Base-by-base conservation (phyloP, 2,329 filamentous ascomycete genomes). In the Epichloe typhina region DNA sequence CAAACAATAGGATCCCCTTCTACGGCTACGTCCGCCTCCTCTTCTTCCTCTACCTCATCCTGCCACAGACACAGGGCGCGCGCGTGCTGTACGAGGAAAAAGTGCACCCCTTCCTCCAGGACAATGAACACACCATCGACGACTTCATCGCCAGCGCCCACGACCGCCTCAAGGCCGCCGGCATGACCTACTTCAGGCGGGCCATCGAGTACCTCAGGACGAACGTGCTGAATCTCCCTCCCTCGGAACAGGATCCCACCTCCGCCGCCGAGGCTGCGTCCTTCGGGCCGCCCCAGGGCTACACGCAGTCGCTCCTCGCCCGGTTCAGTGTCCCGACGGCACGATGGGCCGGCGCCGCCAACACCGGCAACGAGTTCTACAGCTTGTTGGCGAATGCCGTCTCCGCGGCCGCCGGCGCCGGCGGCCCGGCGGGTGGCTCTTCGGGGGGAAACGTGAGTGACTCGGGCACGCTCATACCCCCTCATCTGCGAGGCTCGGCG, bases 61-160 rank as follows among this genome's bases (percentile, higher is more conserved):
- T 95, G n/a, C 93, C 91, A 0, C 91, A 95, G 67, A 93, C 88
- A n/a, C 91, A 96, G 65, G 93, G 93, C 65, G 89, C 90, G 52
- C 85, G 86, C 54, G 71, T 85, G 60, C 74, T 97, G 56, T 98
- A 97, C 73, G 81, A 89, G 62, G 77, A 82, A 54, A 82, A 93
- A 66, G 75, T 97, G 54, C 84, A 95, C 66, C 91, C 91, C 0
- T 95, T 91, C 72, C 82, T 98, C 47, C 75, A 82, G 61, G 78
- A 89, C 54, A 91, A 98, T 67, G 93, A 97, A 69, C 68, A 75
- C 42, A 81, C 87, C 57, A 97, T 98, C 67, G 93, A 98, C 63
- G 81, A 88, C 54, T 84, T 95, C 63, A 96, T 97, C 66, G 83
- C 83, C 56, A 79, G 82, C 53, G 76, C 83, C 40, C 90, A 97